Percentiles rank a stretch among this genome's conserved stretches.
Conservation (phyloP, 306 rosid genomes). For the Purshia tridentata region DNA sequence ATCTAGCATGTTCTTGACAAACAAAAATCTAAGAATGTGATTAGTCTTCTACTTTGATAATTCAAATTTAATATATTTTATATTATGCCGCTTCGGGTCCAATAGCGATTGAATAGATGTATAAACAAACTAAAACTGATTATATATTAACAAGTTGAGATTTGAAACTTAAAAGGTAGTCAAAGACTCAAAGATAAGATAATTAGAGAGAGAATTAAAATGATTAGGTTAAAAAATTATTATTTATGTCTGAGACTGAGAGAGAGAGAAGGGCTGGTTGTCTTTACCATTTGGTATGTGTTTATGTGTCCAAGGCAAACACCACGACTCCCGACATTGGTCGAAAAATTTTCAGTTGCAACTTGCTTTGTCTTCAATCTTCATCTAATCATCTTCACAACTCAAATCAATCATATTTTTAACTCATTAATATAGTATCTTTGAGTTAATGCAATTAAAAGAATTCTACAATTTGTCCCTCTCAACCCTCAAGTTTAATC, state of each 20-base stretch:
- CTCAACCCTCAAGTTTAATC: too few species aligned
- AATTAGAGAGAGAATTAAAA: neutral
- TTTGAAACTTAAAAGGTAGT: slow-evolving; percentile 14
- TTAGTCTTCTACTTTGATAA: neutral
- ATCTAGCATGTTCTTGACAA: neutral
- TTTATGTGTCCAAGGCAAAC: slow-evolving; percentile 19
- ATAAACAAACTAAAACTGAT: neutral
- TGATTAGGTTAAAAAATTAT: neutral
- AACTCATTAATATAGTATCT: too few species aligned
- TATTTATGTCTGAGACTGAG: neutral
- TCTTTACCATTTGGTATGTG: slow-evolving; percentile 13
- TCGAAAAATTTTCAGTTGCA: neutral
- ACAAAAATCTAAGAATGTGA: neutral
- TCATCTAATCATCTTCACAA: too few species aligned
- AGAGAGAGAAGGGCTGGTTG: slow-evolving; percentile 27
- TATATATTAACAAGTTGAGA: neutral
- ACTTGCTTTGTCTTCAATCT: slow-evolving; percentile 11
- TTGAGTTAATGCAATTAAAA: too few species aligned
- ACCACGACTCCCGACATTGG: slow-evolving; percentile 21
- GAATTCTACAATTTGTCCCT: too few species aligned
- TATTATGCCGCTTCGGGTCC: neutral
- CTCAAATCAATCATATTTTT: neutral
- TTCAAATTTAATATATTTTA: neutral
- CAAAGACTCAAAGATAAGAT: slow-evolving; percentile 25
- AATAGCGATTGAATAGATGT: neutral